Evolutionary conservation across 441 rosid species (phyloP).

Genomic region (Francoa sonchifolia): DNA sequence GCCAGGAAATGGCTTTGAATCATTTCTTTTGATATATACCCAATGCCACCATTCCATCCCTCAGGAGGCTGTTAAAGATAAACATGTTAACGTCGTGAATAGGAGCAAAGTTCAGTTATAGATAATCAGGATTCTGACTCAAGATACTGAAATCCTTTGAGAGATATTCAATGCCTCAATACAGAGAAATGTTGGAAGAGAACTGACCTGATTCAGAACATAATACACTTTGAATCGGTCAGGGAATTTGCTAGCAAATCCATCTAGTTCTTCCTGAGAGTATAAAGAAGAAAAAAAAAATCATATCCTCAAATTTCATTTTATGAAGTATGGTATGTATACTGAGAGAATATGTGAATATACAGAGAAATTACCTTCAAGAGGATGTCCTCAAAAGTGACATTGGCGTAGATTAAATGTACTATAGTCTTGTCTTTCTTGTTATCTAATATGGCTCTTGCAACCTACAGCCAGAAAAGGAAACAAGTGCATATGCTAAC

Average conservation of each 20-base stretch:
- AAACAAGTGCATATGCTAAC: too few species aligned
- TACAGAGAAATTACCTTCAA: constrained; percentile 7
- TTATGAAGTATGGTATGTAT: background rate
- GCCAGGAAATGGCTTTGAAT: constrained; percentile 58
- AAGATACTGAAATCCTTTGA: too few species aligned
- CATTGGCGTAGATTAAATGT: constrained; percentile 12
- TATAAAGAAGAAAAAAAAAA: background rate
- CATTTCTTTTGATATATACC: constrained; percentile 57
- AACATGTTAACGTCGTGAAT: background rate
- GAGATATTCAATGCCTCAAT: too few species aligned
- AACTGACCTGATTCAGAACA: constrained; percentile 76
- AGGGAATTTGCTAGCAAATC: constrained; percentile 49
- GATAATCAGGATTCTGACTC: background rate
- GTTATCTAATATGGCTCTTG: constrained; percentile 15
- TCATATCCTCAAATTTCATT: background rate
- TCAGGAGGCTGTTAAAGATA: constrained; percentile 49
- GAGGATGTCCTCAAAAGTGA: constrained; percentile 11
- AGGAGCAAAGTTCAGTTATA: background rate
- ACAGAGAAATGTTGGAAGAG: background rate
- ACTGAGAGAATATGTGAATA: background rate
- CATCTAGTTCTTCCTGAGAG: constrained; percentile 68
- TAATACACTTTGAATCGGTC: constrained; percentile 60
- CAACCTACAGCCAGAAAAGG: background rate
- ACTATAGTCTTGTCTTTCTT: constrained; percentile 12
- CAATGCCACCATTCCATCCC: constrained; percentile 67